Percentiles rank a stretch among this genome's conserved stretches.
Evolutionary conservation across 352 stramenopile species (phyloP).

Genomic region (Phytophthora melonis): DNA sequence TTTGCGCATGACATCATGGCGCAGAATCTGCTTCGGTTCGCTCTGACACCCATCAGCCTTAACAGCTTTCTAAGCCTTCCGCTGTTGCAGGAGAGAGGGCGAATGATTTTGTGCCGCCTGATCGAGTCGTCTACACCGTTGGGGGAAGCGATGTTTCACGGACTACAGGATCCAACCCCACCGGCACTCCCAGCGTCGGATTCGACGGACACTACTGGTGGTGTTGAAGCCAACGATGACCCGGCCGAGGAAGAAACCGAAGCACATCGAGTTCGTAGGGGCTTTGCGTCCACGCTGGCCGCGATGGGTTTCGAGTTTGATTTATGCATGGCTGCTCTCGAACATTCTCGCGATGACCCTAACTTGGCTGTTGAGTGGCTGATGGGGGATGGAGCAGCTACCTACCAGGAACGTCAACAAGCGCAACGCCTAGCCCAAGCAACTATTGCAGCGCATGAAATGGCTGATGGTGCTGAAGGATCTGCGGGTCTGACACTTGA

Average conservation of each 20-base stretch:
- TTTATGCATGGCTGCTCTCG: constrained; percentile 84
- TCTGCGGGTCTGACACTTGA: constrained; percentile 47
- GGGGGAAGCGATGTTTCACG: constrained; percentile 81
- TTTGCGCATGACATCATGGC: constrained; percentile 53
- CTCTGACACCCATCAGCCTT: constrained; percentile 71
- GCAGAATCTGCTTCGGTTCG: constrained; percentile 62
- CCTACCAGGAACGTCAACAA: constrained; percentile 80
- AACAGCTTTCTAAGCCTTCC: constrained; percentile 80
- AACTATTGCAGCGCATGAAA: constrained; percentile 46
- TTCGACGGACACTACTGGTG: constrained; percentile 3
- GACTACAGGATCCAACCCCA: constrained; percentile 64
- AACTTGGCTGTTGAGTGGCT: constrained; percentile 90
- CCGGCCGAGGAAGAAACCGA: constrained; percentile 81
- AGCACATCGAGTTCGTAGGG: constrained; percentile 72
- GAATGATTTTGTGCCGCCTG: constrained; percentile 86
- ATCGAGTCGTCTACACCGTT: constrained; percentile 88
- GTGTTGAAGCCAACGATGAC: constrained; percentile 53
- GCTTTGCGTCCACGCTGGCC: constrained; percentile 83
- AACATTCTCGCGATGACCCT: constrained; percentile 84
- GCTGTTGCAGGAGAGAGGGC: constrained; percentile 79
- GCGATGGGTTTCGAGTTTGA: constrained; percentile 92
- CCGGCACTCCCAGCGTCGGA: constrained; percentile 37
- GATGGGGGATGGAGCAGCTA: constrained; percentile 76
- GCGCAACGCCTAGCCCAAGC: constrained; percentile 59
- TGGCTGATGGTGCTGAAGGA: constrained; percentile 29